Conservation (phyloP, 2,329 filamentous ascomycete genomes). For the Tolypocladium sp. region DNA sequence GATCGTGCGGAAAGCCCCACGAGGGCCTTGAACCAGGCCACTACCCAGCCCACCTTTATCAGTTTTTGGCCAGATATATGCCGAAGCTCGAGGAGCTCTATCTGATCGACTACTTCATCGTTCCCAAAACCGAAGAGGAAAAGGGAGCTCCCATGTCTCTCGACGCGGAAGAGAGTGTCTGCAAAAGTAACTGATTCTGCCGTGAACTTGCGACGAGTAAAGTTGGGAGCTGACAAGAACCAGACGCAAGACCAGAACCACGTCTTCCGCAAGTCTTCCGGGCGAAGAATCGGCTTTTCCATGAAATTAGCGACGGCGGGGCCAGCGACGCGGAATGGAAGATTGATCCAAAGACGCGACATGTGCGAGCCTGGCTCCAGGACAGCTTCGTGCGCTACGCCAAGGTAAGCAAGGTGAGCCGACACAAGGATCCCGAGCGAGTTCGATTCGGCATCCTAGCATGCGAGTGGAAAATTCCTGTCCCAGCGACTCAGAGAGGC, state of each 20-base stretch:
- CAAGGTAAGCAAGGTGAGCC: conserved; percentile 20
- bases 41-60: conserved; percentile 31
- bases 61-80: conserved; percentile 31
- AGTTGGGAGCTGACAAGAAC: neutral
- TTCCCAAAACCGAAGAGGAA: conserved; percentile 14
- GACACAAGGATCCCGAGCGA: conserved; percentile 20
- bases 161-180: neutral
- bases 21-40: conserved; percentile 13
- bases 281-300: conserved; percentile 9
- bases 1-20: conserved; percentile 22
- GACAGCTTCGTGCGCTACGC: conserved; percentile 27
- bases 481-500: neutral
- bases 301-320: conserved; percentile 18
- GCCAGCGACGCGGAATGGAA: conserved; percentile 23
- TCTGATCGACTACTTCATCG: conserved; percentile 33
- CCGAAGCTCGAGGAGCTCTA: conserved; percentile 33
- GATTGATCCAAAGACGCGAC: conserved; percentile 22
- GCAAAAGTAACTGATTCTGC: neutral
- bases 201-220: neutral
- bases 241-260: neutral
- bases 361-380: conserved; percentile 28
- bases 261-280: conserved; percentile 3
- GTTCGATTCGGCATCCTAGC: conserved; percentile 32
- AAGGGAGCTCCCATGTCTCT: neutral
- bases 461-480: conserved; percentile 27